Conservation (phyloP, 257 asterid species). For the Plantago major region DNA sequence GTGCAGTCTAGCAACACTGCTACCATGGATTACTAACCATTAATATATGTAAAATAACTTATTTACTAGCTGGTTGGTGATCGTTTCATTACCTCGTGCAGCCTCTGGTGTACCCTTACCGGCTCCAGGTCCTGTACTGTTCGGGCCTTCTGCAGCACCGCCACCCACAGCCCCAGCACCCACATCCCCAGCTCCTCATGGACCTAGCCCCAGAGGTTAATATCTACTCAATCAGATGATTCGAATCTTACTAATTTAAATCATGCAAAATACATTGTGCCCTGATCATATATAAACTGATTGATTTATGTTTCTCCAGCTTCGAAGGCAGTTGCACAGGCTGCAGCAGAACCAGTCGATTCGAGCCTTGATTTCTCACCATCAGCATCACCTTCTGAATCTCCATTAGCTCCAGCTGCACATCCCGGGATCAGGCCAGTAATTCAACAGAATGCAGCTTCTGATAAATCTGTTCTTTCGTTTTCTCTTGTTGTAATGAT, state of each 20-base stretch:
- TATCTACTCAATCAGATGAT: background rate
- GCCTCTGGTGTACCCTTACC: constrained; percentile 74
- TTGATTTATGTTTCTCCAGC: constrained; percentile 22
- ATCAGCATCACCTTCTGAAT: constrained; percentile 30
- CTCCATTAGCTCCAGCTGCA: constrained; percentile 37
- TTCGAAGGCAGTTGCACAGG: constrained; percentile 36
- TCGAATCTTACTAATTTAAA: background rate
- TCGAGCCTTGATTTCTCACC: constrained; percentile 27
- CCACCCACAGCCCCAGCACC: constrained; percentile 27
- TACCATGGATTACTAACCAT: no score
- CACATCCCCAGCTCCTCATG: constrained; percentile 3
- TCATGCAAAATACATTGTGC: background rate
- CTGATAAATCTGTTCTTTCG: constrained; percentile 22
- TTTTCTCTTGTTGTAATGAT: constrained; percentile 23
- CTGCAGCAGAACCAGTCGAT: constrained; percentile 30
- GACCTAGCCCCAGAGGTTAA: constrained; percentile 3
- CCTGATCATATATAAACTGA: background rate
- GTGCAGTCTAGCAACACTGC: no score
- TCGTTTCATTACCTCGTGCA: constrained; percentile 27
- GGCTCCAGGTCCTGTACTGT: constrained; percentile 61
- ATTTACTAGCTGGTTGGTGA: background rate
- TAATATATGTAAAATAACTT: no score
- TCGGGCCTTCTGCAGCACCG: constrained; percentile 44
- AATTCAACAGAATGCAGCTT: constrained; percentile 33
- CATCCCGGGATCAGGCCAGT: constrained; percentile 55